phyloP scores from a whole-genome alignment of 768 basidiomycete genomes.

The Mycena olivaceomarginata region DNA sequence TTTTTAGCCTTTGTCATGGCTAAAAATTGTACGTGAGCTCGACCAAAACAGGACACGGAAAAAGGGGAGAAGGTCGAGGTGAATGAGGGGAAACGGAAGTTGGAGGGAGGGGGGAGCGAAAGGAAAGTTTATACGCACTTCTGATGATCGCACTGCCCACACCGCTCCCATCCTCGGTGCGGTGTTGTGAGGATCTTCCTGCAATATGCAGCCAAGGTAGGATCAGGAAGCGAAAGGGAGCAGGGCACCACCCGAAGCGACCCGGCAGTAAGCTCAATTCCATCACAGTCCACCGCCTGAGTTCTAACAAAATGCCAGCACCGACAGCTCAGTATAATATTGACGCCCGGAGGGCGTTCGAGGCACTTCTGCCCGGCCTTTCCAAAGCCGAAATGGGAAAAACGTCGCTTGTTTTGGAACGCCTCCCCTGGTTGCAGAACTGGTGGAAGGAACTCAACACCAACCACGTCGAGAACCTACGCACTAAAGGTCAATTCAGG shows the following conservation, averaged over 20 bases:
- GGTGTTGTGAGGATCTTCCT: too few relatives aligned
- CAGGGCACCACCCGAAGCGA: not conserved
- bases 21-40: too few relatives aligned
- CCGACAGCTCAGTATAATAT: not conserved
- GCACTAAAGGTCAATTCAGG: not conserved
- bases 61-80: too few relatives aligned
- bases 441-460: constrained; percentile 2
- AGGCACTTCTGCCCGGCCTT: constrained; percentile 3
- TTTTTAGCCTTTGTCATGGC: too few relatives aligned
- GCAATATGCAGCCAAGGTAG: too few relatives aligned
- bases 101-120: too few relatives aligned
- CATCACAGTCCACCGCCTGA: not conserved
- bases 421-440: constrained; percentile 2
- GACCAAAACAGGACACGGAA: too few relatives aligned
- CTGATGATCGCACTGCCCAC: too few relatives aligned
- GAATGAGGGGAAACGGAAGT: too few relatives aligned
- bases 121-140: too few relatives aligned
- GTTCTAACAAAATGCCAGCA: not conserved
- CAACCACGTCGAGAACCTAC: constrained; percentile 2
- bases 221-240: too few relatives aligned
- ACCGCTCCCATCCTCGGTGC: too few relatives aligned
- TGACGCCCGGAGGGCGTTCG: not conserved
- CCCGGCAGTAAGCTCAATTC: not conserved
- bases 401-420: not conserved
- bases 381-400: constrained; percentile 7